A percentile compares a stretch with the other conserved stretches of the same genome.
Evolutionary conservation across 768 basidiomycete species (phyloP).

Genomic region (Lactifluus echinatus): DNA sequence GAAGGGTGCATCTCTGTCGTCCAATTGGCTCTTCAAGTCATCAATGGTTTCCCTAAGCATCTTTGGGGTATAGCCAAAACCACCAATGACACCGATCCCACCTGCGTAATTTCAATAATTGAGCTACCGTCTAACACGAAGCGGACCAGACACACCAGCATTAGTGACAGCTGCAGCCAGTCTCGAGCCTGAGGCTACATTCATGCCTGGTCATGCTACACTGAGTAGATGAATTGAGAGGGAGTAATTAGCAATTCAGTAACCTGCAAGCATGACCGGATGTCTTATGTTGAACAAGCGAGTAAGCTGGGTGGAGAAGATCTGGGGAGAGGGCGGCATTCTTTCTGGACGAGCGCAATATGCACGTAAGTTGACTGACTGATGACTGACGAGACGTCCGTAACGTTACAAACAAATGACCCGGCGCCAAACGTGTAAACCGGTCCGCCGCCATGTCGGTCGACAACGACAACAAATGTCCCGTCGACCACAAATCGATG

Average conservation of each 20-base stretch:
- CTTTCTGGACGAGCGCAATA: too few species aligned
- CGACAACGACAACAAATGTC: slow-evolving; percentile 4
- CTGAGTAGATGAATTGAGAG: background rate
- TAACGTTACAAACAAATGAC: too few species aligned
- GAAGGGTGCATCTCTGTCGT: slow-evolving; percentile 67
- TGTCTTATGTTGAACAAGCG: slow-evolving; percentile 70
- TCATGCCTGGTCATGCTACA: slow-evolving; percentile 47
- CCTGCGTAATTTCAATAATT: slow-evolving; percentile 27
- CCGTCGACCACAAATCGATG: slow-evolving; percentile 11
- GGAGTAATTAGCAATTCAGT: background rate
- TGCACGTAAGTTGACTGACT: too few species aligned
- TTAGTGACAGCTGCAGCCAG: slow-evolving; percentile 90
- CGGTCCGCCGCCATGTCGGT: background rate
- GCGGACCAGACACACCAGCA: slow-evolving; percentile 40
- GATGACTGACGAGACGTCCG: too few species aligned
- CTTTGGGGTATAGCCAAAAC: slow-evolving; percentile 63
- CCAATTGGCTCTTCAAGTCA: slow-evolving; percentile 65
- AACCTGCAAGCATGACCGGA: slow-evolving; percentile 76
- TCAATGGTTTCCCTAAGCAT: slow-evolving; percentile 58
- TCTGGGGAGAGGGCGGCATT: slow-evolving; percentile 59
- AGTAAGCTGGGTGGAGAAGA: slow-evolving; percentile 69
- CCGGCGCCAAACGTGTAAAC: too few species aligned
- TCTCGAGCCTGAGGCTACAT: slow-evolving; percentile 77
- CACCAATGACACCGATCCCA: slow-evolving; percentile 85
- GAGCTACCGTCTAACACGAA: background rate